Percentiles rank a stretch among this genome's conserved stretches.
Conservation (phyloP, 2,329 filamentous ascomycete genomes). For the Xylariaceae sp. region DNA sequence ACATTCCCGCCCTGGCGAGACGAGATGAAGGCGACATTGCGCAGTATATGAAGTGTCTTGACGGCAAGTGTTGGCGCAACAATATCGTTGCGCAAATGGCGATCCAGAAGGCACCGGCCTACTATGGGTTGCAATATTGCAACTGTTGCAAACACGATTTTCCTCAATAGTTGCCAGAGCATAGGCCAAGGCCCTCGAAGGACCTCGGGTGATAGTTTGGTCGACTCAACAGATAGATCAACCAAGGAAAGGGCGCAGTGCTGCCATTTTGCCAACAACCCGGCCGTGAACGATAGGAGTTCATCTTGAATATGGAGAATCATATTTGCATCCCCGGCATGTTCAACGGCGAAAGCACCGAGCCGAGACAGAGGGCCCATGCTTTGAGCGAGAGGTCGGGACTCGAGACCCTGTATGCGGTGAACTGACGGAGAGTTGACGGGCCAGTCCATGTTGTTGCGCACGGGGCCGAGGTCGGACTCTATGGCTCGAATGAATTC, state of each 20-base stretch:
- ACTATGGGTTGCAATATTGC: slow-evolving; percentile 70
- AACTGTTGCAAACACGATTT: slow-evolving; percentile 68
- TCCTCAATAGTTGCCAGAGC: slow-evolving; percentile 70
- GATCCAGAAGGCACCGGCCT: slow-evolving; percentile 54
- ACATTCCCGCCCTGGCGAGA: slow-evolving; percentile 64
- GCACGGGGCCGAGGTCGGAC: slow-evolving; percentile 55
- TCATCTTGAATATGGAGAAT: slow-evolving; percentile 54
- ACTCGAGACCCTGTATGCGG: slow-evolving; percentile 52
- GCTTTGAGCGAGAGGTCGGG: slow-evolving; percentile 56
- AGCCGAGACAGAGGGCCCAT: slow-evolving; percentile 64
- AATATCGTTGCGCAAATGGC: slow-evolving; percentile 38
- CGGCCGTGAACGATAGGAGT: slow-evolving; percentile 60
- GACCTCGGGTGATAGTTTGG: slow-evolving; percentile 60
- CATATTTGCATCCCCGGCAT: slow-evolving; percentile 39
- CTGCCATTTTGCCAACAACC: slow-evolving; percentile 66
- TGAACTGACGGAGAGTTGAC: slow-evolving; percentile 54
- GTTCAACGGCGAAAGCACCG: slow-evolving; percentile 57
- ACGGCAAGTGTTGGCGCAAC: slow-evolving; percentile 60
- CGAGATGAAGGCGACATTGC: slow-evolving; percentile 77
- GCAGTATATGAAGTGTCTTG: slow-evolving; percentile 66
- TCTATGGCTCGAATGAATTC: slow-evolving; percentile 69
- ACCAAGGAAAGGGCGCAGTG: slow-evolving; percentile 67
- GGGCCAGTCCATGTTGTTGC: slow-evolving; percentile 61
- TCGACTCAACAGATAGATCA: slow-evolving; percentile 60
- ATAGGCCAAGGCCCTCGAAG: slow-evolving; percentile 60